phyloP scores from a whole-genome alignment of 108 stramenopile genomes.

The Skeletonema marinoi region DNA sequence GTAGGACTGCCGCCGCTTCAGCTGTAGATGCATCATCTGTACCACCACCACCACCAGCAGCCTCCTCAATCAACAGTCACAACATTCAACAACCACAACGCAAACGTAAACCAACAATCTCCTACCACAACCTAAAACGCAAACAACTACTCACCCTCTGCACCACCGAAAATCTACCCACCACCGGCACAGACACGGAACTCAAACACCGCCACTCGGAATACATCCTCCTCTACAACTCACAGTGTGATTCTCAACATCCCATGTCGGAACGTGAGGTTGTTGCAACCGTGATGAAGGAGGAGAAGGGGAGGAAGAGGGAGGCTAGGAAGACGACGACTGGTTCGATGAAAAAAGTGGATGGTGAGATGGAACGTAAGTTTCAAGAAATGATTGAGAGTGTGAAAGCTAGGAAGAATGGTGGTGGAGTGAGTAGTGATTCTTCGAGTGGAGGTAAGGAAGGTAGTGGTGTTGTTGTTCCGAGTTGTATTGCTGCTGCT shows the following conservation, averaged over 20 bases:
- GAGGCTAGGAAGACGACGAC: conserved; percentile 16
- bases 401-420: not conserved
- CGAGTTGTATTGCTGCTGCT: not conserved
- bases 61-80: not conserved
- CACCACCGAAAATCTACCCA: conserved; percentile 40
- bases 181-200: conserved; percentile 46
- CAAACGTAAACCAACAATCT: conserved; percentile 14
- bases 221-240: conserved; percentile 58
- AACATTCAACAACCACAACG: not conserved
- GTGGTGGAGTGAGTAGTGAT: not conserved
- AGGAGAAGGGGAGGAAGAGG: conserved; percentile 29
- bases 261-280: conserved; percentile 52
- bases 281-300: conserved; percentile 32
- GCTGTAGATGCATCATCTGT: not conserved
- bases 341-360: conserved; percentile 11
- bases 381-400: conserved; percentile 8
- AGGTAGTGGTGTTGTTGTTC: not conserved
- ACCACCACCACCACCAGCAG: not conserved
- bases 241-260: conserved; percentile 56
- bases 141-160: conserved; percentile 52
- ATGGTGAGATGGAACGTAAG: conserved; percentile 3
- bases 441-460: no score
- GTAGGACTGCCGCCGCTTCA: not conserved
- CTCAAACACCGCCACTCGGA: conserved; percentile 53
- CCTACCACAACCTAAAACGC: conserved; percentile 47